phyloP scores from a whole-genome alignment of 345 rosid genomes.

The Abelmoschus esculentus region DNA sequence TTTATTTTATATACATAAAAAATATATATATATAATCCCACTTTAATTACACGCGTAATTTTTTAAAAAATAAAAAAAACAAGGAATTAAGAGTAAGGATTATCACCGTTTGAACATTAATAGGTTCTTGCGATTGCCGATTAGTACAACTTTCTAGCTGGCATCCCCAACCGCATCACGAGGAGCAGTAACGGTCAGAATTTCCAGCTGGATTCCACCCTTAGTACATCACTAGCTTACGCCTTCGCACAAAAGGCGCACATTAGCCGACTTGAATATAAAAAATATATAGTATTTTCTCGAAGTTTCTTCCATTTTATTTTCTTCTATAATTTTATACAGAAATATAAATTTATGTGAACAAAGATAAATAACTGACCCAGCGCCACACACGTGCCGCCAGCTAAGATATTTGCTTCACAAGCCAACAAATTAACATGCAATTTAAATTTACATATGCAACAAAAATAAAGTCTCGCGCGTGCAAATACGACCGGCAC shows the following conservation, averaged over 20 bases:
- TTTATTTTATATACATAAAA: no score
- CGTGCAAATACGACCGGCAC: neutral
- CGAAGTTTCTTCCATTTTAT: neutral
- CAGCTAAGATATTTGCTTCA: constrained; percentile 4
- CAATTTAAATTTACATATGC: constrained; percentile 24
- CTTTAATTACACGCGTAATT: neutral
- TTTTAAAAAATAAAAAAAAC: no score
- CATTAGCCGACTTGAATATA: constrained; percentile 4
- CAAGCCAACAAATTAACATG: constrained; percentile 29
- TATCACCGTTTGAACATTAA: neutral
- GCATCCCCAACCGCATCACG: constrained; percentile 12
- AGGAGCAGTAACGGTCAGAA: constrained; percentile 46
- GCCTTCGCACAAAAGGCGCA: constrained; percentile 6
- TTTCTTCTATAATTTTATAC: neutral
- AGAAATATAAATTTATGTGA: neutral
- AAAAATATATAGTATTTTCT: neutral
- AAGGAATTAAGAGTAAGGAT: neutral
- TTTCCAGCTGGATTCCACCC: constrained; percentile 66
- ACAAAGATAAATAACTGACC: neutral
- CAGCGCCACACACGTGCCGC: neutral
- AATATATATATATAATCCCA: neutral
- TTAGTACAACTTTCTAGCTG: constrained; percentile 36
- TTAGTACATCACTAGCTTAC: constrained; percentile 13
- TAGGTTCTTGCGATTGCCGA: neutral
- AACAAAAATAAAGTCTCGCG: neutral